Conservation (phyloP, 495 filamentous ascomycete genomes). For the Penicillium tannophilum region DNA sequence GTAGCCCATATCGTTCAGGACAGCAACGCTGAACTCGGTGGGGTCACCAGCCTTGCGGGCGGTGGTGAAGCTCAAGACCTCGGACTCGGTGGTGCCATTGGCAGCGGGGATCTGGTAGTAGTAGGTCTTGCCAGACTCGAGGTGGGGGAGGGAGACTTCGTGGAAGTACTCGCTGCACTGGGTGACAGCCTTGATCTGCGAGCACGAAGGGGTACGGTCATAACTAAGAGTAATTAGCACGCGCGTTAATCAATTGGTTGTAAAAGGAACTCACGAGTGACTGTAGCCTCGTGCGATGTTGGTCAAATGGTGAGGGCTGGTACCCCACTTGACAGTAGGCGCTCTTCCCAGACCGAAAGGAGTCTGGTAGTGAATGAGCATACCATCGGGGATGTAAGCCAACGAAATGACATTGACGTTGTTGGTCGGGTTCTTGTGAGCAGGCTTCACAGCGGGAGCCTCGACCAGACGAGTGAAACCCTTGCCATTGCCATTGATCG, state of each 20-base stretch:
- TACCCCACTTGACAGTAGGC: constrained; percentile 48
- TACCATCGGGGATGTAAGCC: constrained; percentile 50
- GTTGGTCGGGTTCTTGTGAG: constrained; percentile 43
- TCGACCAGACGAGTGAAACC: constrained; percentile 55
- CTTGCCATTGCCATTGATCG: constrained; percentile 54
- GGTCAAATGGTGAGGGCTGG: constrained; percentile 26
- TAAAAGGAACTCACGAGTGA: constrained; percentile 31
- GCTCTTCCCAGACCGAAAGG: constrained; percentile 49
- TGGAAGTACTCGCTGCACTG: constrained; percentile 56
- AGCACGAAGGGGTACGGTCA: constrained; percentile 55
- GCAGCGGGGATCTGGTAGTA: constrained; percentile 48
- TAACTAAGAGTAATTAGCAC: constrained; percentile 35
- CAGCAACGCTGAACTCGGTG: constrained; percentile 35
- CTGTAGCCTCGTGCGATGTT: constrained; percentile 35
- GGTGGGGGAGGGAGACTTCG: constrained; percentile 40
- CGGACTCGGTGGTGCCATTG: constrained; percentile 48
- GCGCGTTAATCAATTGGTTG: not conserved
- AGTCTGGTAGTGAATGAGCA: constrained; percentile 58
- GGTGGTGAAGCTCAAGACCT: constrained; percentile 45
- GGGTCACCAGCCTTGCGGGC: constrained; percentile 42
- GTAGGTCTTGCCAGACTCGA: constrained; percentile 46
- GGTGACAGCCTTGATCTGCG: constrained; percentile 42
- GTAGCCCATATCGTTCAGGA: constrained; percentile 54
- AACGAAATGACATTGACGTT: constrained; percentile 57
- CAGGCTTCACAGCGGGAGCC: constrained; percentile 54